A percentile compares a stretch with the other conserved stretches of the same genome.
These are phyloP conservation scores for Hypholoma sublateritium DNA, from an alignment of 768 basidiomycete species.

Conservation along the genomic window DNA sequence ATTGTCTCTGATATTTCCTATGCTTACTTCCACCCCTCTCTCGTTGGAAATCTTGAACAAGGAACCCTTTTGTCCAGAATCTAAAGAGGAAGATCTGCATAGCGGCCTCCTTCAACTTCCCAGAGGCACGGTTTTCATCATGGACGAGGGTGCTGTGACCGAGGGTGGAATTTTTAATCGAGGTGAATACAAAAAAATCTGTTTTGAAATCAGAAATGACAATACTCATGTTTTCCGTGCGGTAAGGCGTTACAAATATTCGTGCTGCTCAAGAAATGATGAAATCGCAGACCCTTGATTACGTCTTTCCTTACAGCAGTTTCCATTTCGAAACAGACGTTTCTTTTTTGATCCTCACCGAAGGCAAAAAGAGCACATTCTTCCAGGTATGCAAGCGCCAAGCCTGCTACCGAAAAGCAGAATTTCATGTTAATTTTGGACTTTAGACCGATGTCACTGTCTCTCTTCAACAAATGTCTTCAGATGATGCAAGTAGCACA, in stretches of 20 bases:
- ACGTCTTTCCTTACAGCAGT: slow-evolving; percentile 73
- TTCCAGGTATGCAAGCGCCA: slow-evolving; percentile 49
- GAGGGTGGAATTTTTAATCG: slow-evolving; percentile 67
- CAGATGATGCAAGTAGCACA: slow-evolving; percentile 15
- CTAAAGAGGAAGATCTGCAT: slow-evolving; percentile 68
- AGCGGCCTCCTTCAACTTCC: slow-evolving; percentile 77
- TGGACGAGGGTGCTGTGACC: slow-evolving; percentile 65
- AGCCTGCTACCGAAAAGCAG: background rate
- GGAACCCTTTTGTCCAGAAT: slow-evolving; percentile 59
- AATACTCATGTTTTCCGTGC: background rate
- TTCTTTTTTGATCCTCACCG: slow-evolving; percentile 58
- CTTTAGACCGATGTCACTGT: slow-evolving; percentile 60
- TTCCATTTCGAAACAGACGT: slow-evolving; percentile 76
- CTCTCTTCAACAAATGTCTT: slow-evolving; percentile 37
- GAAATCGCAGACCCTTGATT: slow-evolving; percentile 63
- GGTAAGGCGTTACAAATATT: slow-evolving; percentile 63
- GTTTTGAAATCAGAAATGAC: background rate
- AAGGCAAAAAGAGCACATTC: slow-evolving; percentile 70
- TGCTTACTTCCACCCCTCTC: slow-evolving; percentile 54
- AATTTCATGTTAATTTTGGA: background rate
- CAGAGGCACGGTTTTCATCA: slow-evolving; percentile 52
- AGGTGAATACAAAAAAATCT: slow-evolving; percentile 29
- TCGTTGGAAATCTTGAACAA: slow-evolving; percentile 64
- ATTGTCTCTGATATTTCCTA: slow-evolving; percentile 59
- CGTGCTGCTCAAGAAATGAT: slow-evolving; percentile 64